Evolutionary conservation across 257 asterid species (phyloP).

Genomic region (Gentiana dahurica): DNA sequence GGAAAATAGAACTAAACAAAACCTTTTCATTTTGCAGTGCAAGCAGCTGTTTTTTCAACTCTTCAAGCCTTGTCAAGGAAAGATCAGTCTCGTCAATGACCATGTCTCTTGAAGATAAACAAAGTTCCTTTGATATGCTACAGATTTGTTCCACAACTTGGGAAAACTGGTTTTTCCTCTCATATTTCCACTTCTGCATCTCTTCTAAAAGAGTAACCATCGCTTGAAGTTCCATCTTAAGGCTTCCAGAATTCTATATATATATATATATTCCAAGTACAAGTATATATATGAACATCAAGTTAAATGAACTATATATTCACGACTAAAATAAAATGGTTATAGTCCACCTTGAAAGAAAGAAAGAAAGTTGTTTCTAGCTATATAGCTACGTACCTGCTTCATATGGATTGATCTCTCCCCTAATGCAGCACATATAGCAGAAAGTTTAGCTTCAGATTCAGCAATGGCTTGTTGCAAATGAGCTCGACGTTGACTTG

Average conservation of each 20-base stretch:
- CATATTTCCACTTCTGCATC: conserved; percentile 46
- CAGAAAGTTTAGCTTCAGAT: conserved; percentile 70
- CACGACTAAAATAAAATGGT: not conserved
- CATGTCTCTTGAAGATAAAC: conserved; percentile 25
- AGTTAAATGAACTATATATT: not conserved
- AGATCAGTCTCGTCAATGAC: conserved; percentile 54
- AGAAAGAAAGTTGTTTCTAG: no score
- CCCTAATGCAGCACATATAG: conserved; percentile 55
- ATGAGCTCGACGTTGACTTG: conserved; percentile 54
- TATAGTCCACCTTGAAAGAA: no score
- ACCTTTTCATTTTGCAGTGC: conserved; percentile 70
- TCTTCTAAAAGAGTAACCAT: conserved; percentile 58
- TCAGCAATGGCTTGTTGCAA: conserved; percentile 64
- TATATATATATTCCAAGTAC: no score
- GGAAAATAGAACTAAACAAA: no score
- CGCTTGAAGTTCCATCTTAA: conserved; percentile 51
- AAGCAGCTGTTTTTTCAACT: conserved; percentile 35
- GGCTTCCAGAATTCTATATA: conserved; percentile 49
- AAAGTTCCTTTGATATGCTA: conserved; percentile 47
- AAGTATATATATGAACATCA: conserved; percentile 7
- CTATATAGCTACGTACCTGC: conserved; percentile 29
- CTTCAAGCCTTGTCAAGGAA: conserved; percentile 60
- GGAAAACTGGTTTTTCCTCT: conserved; percentile 50
- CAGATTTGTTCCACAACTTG: conserved; percentile 57
- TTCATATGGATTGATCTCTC: conserved; percentile 35